phyloP scores from a whole-genome alignment of 2,329 filamentous ascomycete species.

The Pseudogymnoascus pannorum region DNA sequence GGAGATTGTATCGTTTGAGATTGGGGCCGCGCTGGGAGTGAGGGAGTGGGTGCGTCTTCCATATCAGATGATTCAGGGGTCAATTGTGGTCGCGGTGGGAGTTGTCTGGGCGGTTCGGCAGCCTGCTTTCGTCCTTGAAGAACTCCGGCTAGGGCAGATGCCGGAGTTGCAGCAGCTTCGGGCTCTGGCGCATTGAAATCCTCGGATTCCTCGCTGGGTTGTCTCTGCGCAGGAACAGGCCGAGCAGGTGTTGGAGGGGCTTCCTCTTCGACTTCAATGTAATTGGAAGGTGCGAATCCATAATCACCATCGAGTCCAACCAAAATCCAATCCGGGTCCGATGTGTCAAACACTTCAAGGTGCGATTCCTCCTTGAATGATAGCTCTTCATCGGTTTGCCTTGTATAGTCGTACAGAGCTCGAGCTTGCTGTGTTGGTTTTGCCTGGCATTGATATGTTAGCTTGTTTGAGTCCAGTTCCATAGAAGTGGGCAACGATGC shows the following conservation, averaged over 20 bases:
- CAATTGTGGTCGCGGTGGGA: constrained; percentile 46
- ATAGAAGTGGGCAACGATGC: background rate
- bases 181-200: constrained; percentile 6
- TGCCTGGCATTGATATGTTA: constrained; percentile 40
- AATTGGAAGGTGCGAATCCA: constrained; percentile 93
- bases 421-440: constrained; percentile 63
- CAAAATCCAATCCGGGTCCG: constrained; percentile 94
- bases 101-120: constrained; percentile 39
- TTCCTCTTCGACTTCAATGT: constrained; percentile 62
- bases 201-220: background rate
- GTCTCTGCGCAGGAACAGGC: constrained; percentile 12
- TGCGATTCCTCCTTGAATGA: constrained; percentile 86
- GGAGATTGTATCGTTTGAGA: constrained; percentile 42
- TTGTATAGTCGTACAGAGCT: constrained; percentile 95
- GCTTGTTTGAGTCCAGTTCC: background rate
- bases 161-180: constrained; percentile 21
- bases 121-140: constrained; percentile 35
- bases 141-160: constrained; percentile 46
- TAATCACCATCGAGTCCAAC: constrained; percentile 79
- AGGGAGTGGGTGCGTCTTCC: constrained; percentile 49
- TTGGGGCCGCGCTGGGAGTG: constrained; percentile 54
- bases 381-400: constrained; percentile 95
- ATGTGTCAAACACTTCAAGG: constrained; percentile 78
- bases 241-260: constrained; percentile 21
- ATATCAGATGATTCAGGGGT: constrained; percentile 64